Base-by-base conservation (phyloP, 108 stramenopile species). In the Cyclotella cryptica region DNA sequence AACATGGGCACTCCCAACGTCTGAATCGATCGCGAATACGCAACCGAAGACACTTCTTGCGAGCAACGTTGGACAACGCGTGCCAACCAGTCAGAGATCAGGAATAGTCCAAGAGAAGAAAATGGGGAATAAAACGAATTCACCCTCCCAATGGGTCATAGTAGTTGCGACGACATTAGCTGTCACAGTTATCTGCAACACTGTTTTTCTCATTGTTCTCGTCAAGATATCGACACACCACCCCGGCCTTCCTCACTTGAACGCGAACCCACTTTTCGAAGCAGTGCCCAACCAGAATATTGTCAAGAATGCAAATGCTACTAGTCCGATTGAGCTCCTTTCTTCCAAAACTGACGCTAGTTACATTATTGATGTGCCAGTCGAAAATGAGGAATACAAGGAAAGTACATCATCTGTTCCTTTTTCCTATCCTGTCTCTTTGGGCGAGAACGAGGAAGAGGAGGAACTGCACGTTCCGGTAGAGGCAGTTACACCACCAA, bases 1-100 rank as follows among this genome's bases (percentile, higher is more conserved):
- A 43, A 47, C 79, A 13, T 80, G 79, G 79, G 67, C 60, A 27
- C 18, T 67, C 5, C 79, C 79, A 27, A 69, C 72, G 24, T 41
- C 64, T 42, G 44, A 49, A 24, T 21, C 45, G 9, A 43, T 43
- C 30, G 19, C 51, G 28, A 39, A 40, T 26, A 51, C 45, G 27
- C 57, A 19, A 15, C 30, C 9, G 0, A 71, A 54, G 39, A 24
- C 13, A 27, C 27, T 43, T 42, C n/a, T 47, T 42, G 18, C n/a
- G 18, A 69, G 12, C 17, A 54, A 17, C 39, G 43, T 28, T 42
- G 49, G 57, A 40, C 27, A 64, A 28, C 30, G 35, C 15, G 35
- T 30, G 63, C 24, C 29, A 63, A 26, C 24, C 8, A 55, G 24
- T 26, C 55, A 26, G 2, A 2, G 21, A 55, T 21, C 24, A 12